A percentile compares a stretch with the other conserved stretches of the same genome.
Evolutionary conservation across 2,329 filamentous ascomycete species (phyloP).

Genomic region (Claviceps lovelessii): DNA sequence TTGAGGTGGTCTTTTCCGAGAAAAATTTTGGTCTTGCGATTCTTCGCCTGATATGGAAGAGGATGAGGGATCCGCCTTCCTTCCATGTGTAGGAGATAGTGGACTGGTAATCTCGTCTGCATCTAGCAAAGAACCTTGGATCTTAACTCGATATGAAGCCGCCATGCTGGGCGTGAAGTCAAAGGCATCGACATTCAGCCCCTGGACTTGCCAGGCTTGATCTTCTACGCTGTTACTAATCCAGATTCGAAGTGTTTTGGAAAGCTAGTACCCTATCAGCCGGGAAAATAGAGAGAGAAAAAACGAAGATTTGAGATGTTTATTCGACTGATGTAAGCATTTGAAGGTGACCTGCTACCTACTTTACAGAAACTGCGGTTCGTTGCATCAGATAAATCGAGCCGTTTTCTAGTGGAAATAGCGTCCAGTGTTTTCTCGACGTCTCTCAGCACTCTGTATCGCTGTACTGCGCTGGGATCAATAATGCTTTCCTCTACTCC

Average conservation of each 20-base stretch:
- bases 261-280: slow-evolving; percentile 35
- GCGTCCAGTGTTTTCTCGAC: slow-evolving; percentile 81
- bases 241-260: slow-evolving; percentile 81
- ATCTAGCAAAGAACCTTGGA: slow-evolving; percentile 73
- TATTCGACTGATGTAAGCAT: background rate
- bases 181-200: slow-evolving; percentile 57
- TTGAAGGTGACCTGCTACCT: background rate
- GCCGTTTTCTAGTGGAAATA: slow-evolving; percentile 81
- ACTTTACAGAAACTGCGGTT: slow-evolving; percentile 52
- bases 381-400: slow-evolving; percentile 47
- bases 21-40: slow-evolving; percentile 19
- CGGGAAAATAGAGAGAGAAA: background rate
- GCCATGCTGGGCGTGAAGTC: slow-evolving; percentile 67
- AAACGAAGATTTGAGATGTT: background rate
- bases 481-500: slow-evolving; percentile 72
- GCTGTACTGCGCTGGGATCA: slow-evolving; percentile 58
- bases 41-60: background rate
- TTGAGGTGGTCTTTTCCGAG: slow-evolving; percentile 32
- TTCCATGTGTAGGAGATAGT: background rate
- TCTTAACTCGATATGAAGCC: slow-evolving; percentile 77
- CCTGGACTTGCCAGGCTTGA: slow-evolving; percentile 75
- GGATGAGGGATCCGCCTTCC: background rate
- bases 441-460: slow-evolving; percentile 74
- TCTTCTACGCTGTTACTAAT: slow-evolving; percentile 89
- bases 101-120: slow-evolving; percentile 32